Percentiles rank a stretch among this genome's conserved stretches.
phyloP scores from a whole-genome alignment of 2,329 filamentous ascomycete genomes.

The Cladophialophora yegresii region DNA sequence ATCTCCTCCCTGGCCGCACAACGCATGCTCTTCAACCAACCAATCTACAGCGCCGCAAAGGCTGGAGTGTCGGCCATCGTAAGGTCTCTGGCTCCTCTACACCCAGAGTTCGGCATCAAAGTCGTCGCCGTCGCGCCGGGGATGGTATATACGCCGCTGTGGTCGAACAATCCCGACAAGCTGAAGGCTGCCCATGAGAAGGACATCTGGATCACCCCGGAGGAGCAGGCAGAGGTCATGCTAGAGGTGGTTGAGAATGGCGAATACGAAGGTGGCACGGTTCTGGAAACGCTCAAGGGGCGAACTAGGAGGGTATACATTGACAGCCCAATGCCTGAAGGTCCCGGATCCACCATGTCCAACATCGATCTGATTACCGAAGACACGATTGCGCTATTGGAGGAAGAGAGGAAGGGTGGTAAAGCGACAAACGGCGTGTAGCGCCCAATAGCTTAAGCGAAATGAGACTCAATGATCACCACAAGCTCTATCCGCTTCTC shows the following conservation, averaged over 20 bases:
- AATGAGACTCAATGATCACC: neutral
- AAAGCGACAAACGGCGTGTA: slow-evolving; percentile 6
- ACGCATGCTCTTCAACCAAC: slow-evolving; percentile 43
- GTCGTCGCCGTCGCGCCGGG: slow-evolving; percentile 64
- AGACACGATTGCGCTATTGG: slow-evolving; percentile 14
- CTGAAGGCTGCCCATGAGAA: slow-evolving; percentile 52
- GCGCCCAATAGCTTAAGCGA: neutral
- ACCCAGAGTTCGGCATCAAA: slow-evolving; percentile 53
- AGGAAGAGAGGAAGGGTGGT: slow-evolving; percentile 8
- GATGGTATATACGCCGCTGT: slow-evolving; percentile 62
- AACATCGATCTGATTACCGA: slow-evolving; percentile 3
- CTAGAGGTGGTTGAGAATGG: slow-evolving; percentile 45
- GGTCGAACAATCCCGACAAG: slow-evolving; percentile 64
- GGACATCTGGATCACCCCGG: slow-evolving; percentile 61
- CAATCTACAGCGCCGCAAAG: slow-evolving; percentile 54
- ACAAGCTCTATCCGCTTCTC: neutral
- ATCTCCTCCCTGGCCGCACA: slow-evolving; percentile 54
- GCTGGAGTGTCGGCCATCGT: slow-evolving; percentile 53
- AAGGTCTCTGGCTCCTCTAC: slow-evolving; percentile 53
- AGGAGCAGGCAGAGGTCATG: slow-evolving; percentile 58
- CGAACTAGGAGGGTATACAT: slow-evolving; percentile 53
- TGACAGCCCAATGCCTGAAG: slow-evolving; percentile 13
- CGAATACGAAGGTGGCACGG: slow-evolving; percentile 47
- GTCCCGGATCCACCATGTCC: slow-evolving; percentile 10
- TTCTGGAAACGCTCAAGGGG: slow-evolving; percentile 58